Conservation (phyloP, 116 monocot species). For the Zostera marina region DNA sequence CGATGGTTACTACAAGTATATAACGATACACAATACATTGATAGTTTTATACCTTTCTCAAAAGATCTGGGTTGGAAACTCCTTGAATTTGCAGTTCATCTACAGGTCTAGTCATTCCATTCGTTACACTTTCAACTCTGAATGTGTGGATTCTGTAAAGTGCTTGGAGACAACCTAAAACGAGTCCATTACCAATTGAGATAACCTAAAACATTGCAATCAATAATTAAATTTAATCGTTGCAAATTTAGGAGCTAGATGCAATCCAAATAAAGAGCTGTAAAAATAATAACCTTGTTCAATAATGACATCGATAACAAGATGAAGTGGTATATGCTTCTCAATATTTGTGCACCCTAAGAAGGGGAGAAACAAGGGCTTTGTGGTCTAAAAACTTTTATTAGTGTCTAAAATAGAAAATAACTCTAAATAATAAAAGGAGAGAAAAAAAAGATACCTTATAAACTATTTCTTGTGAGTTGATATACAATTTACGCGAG, state of each 20-base stretch:
- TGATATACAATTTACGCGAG: constrained; percentile 48
- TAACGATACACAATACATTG: background rate
- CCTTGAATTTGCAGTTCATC: constrained; percentile 72
- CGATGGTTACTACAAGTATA: background rate
- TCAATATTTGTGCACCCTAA: constrained; percentile 33
- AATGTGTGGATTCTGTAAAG: constrained; percentile 61
- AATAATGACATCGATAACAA: constrained; percentile 37
- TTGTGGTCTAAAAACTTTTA: constrained; percentile 21
- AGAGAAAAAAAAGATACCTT: constrained; percentile 22
- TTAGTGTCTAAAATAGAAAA: background rate
- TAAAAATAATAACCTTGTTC: constrained; percentile 42
- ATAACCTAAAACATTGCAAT: background rate
- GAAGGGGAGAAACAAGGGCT: constrained; percentile 44
- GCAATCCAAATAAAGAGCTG: background rate
- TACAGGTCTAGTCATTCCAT: constrained; percentile 46
- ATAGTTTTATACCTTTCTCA: constrained; percentile 32
- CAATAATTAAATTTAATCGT: too few relatives aligned
- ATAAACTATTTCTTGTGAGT: constrained; percentile 45
- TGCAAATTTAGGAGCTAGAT: too few relatives aligned
- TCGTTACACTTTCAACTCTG: constrained; percentile 48
- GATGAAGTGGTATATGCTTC: constrained; percentile 45
- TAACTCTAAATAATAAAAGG: background rate
- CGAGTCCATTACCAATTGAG: background rate
- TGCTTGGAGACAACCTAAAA: constrained; percentile 54
- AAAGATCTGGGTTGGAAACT: constrained; percentile 42